Conservation (phyloP, 2,329 filamentous ascomycete species). For the Stagonosporopsis rhizophila region DNA sequence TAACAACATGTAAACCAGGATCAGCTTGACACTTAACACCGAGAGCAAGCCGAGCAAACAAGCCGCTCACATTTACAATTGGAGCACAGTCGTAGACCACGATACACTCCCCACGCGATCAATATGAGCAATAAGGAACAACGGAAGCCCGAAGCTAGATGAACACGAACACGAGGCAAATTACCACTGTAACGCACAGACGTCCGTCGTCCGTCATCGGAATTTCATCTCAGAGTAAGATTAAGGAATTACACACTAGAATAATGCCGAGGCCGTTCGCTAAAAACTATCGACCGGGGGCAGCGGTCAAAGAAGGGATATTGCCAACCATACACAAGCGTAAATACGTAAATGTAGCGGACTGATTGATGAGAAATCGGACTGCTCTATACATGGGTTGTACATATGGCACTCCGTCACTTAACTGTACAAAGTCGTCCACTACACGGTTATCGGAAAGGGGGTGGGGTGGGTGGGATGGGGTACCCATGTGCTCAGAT, state of each 20-base stretch:
- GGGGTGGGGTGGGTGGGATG: neutral
- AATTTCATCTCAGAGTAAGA: constrained; percentile 6
- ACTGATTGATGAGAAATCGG: constrained; percentile 1
- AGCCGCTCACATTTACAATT: neutral
- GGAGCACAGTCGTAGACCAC: neutral
- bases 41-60: neutral
- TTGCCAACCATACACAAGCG: constrained; percentile 12
- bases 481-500: no score
- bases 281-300: constrained; percentile 9
- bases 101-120: neutral
- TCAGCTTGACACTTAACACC: no score
- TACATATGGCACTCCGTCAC: neutral
- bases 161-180: constrained; percentile 3
- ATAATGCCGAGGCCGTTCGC: constrained; percentile 14
- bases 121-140: neutral
- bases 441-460: neutral
- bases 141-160: neutral
- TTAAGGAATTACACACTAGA: constrained; percentile 22
- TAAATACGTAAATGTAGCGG: constrained; percentile 18
- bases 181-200: constrained; percentile 3
- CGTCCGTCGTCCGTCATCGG: neutral
- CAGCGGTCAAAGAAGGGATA: constrained; percentile 11
- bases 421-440: neutral
- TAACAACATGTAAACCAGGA: no score
- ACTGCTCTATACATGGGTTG: neutral